Conservation (phyloP, 169 alveolate species). For the Plasmodium yoelii region DNA sequence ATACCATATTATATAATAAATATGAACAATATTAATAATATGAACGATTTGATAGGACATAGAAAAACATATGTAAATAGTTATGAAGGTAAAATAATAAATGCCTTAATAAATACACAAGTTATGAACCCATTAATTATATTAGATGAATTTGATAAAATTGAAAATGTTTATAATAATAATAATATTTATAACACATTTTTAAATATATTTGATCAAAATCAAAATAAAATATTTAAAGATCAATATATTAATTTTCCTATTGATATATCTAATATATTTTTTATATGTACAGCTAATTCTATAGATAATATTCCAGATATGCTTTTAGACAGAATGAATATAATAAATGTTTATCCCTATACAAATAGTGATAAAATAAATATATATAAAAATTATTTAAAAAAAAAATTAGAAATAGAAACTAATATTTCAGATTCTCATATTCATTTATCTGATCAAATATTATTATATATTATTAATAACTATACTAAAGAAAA, state of each 20-base stretch:
- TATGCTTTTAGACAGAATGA: constrained; percentile 95
- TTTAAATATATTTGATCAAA: constrained; percentile 94
- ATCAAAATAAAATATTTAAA: constrained; percentile 87
- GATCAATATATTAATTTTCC: constrained; percentile 86
- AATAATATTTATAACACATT: constrained; percentile 91
- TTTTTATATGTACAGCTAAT: constrained; percentile 96
- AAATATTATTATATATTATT: constrained; percentile 83
- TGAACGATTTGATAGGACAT: constrained; percentile 95
- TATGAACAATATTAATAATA: constrained; percentile 94
- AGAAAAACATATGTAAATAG: constrained; percentile 97
- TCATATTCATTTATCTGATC: constrained; percentile 80
- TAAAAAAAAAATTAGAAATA: constrained; percentile 87
- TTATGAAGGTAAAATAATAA: constrained; percentile 94
- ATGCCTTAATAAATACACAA: constrained; percentile 86
- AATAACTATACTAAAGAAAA: constrained; percentile 94
- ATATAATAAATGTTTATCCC: constrained; percentile 93
- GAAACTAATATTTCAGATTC: constrained; percentile 86
- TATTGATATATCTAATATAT: constrained; percentile 91
- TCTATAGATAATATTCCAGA: constrained; percentile 93
- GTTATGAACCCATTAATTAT: constrained; percentile 92
- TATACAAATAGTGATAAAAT: constrained; percentile 92
- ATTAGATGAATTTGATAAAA: constrained; percentile 95
- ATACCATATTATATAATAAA: constrained; percentile 90
- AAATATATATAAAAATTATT: constrained; percentile 88
- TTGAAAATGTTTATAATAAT: constrained; percentile 79